A percentile compares a stretch with the other conserved stretches of the same genome.
These are phyloP conservation scores for Sporothrix sp. DNA, from an alignment of 2,329 filamentous ascomycete genomes.

Conservation along the genomic window DNA sequence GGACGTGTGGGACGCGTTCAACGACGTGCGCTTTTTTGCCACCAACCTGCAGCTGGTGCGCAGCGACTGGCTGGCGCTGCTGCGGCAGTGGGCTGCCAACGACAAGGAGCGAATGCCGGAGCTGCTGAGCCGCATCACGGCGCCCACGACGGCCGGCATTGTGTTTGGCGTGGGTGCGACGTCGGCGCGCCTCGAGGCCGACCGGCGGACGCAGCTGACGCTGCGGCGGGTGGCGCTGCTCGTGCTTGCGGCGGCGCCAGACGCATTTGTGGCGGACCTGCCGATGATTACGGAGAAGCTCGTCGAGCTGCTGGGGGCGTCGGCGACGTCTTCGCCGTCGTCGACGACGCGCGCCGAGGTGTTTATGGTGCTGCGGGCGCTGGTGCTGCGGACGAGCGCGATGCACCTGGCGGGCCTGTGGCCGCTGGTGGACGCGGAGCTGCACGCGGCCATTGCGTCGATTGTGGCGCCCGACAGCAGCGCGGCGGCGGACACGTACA, in stretches of 20 bases:
- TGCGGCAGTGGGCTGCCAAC: conserved; percentile 72
- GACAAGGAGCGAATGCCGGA: conserved; percentile 88
- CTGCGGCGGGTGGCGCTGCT: conserved; percentile 73
- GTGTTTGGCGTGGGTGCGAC: conserved; percentile 98
- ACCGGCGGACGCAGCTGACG: conserved; percentile 84
- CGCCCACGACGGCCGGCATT: conserved; percentile 87
- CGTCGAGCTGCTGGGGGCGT: conserved; percentile 76
- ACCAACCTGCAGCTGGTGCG: conserved; percentile 55
- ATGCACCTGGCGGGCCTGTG: conserved; percentile 77
- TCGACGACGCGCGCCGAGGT: conserved; percentile 81
- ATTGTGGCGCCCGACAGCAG: conserved; percentile 59
- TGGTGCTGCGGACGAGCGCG: conserved; percentile 68
- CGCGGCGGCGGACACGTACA: conserved; percentile 59
- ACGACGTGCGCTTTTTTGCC: conserved; percentile 78
- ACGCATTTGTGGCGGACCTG: conserved; percentile 72
- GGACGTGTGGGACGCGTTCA: conserved; percentile 84
- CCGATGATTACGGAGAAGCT: conserved; percentile 68
- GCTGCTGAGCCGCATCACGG: conserved; percentile 66
- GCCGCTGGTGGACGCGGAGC: conserved; percentile 80
- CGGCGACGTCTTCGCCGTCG: conserved; percentile 81
- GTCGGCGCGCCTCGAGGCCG: conserved; percentile 86
- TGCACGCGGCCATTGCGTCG: conserved; percentile 70
- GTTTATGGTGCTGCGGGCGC: conserved; percentile 75
- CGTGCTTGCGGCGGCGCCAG: conserved; percentile 63
- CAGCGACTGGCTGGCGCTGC: conserved; percentile 63